Evolutionary conservation across 2,329 filamentous ascomycete genomes (phyloP).

Genomic region (Xylaria polymorpha): DNA sequence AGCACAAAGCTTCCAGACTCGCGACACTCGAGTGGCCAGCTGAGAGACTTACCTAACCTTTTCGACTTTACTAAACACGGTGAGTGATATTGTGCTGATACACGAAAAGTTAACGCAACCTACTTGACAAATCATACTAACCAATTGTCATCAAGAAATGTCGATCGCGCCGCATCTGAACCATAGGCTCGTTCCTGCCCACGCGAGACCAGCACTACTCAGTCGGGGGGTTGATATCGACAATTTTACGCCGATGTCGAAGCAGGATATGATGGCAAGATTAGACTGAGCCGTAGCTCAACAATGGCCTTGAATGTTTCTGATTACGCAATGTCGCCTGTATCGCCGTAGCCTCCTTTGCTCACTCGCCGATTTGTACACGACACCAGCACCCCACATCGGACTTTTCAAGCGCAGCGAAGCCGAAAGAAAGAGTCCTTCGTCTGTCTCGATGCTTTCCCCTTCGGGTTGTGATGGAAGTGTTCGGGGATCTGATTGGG

Average conservation of each 20-base stretch:
- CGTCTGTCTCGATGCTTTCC: conserved; percentile 43
- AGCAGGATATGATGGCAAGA: conserved; percentile 97
- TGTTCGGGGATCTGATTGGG: conserved; percentile 41
- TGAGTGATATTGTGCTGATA: conserved; percentile 59
- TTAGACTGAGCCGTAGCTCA: conserved; percentile 77
- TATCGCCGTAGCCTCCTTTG: conserved; percentile 50
- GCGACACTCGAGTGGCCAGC: conserved; percentile 82
- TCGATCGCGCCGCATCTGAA: conserved; percentile 95
- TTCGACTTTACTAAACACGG: conserved; percentile 96
- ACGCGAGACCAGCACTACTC: conserved; percentile 79
- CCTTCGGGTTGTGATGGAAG: conserved; percentile 43
- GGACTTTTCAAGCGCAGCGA: conserved; percentile 34
- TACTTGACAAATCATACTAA: conserved; percentile 39
- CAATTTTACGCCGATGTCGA: conserved; percentile 89
- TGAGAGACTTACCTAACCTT: conserved; percentile 84
- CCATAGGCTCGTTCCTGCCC: conserved; percentile 84
- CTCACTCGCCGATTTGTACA: conserved; percentile 47
- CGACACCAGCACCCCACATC: conserved; percentile 44
- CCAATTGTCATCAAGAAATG: conserved; percentile 71
- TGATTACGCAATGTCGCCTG: conserved; percentile 48
- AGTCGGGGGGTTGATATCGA: conserved; percentile 90
- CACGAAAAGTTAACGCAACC: no score
- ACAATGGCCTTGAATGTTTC: conserved; percentile 43
- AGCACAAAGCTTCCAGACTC: conserved; percentile 92
- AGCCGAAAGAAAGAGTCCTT: conserved; percentile 31